Conservation (phyloP, 306 rosid species). For the Medicago ruthenica region DNA sequence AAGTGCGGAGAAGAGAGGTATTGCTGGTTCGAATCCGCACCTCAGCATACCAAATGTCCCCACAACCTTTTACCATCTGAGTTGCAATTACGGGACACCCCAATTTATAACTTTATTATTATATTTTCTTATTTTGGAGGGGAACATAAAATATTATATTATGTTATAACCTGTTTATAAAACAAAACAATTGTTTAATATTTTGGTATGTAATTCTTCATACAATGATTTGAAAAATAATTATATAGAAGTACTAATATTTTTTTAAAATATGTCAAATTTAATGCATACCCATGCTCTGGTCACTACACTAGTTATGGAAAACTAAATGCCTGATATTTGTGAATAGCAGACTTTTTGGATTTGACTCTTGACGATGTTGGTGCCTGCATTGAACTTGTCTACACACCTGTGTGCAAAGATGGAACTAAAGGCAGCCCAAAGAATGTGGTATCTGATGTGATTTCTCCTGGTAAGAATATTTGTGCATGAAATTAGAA, state of each 20-base stretch:
- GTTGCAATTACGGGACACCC: not conserved
- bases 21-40: not conserved
- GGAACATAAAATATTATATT: not conserved
- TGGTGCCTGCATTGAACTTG: slow-evolving; percentile 72
- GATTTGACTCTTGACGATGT: slow-evolving; percentile 88
- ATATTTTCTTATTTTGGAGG: not conserved
- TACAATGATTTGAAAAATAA: not conserved
- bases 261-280: not conserved
- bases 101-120: not conserved
- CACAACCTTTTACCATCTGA: not conserved
- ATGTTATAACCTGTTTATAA: not conserved
- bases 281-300: not conserved
- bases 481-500: slow-evolving; percentile 27
- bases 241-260: not conserved
- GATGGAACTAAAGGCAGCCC: slow-evolving; percentile 82
- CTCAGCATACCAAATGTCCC: not conserved
- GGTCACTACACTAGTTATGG: not conserved
- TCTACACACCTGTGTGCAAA: slow-evolving; percentile 79
- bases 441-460: slow-evolving; percentile 60
- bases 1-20: not conserved
- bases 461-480: slow-evolving; percentile 71
- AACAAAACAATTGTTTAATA: too few species aligned
- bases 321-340: slow-evolving; percentile 35
- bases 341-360: slow-evolving; percentile 63
- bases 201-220: not conserved